phyloP scores from a whole-genome alignment of 441 rosid species.

The Syzygium malaccense region DNA sequence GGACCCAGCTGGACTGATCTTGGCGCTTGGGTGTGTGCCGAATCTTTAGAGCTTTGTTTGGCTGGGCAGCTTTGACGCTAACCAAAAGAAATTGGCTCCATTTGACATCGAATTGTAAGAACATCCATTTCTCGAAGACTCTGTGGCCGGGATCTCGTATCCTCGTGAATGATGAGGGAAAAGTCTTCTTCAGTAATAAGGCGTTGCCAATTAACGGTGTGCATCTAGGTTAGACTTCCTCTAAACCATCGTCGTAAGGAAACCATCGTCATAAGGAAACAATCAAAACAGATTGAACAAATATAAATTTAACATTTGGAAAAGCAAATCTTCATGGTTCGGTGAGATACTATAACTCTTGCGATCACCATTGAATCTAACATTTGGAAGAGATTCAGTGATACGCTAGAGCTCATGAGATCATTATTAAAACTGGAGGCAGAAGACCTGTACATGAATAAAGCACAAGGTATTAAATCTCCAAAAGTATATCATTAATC shows the following conservation, averaged over 20 bases:
- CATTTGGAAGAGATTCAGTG: not conserved
- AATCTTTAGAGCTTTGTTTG: not conserved
- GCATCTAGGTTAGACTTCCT: not conserved
- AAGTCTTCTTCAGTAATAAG: not conserved
- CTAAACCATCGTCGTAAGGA: not conserved
- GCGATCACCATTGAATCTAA: not conserved
- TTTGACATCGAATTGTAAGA: not conserved
- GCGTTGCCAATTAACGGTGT: not conserved
- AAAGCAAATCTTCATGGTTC: not conserved
- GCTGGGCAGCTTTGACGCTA: not conserved
- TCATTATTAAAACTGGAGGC: not conserved
- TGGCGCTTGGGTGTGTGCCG: not conserved
- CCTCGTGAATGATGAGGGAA: not conserved
- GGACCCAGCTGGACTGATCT: not conserved
- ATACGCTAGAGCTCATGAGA: not conserved
- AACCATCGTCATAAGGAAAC: not conserved
- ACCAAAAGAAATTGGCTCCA: not conserved
- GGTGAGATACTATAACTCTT: not conserved
- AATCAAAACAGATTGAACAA: not conserved
- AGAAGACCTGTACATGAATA: rapidly evolving
- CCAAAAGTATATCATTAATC: not conserved
- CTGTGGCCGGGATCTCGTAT: not conserved
- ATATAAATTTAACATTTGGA: not conserved
- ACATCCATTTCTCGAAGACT: not conserved
- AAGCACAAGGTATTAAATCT: rapidly evolving